phyloP scores from a whole-genome alignment of 805 yeast species.

The Nakazawaea wyomingensis region DNA sequence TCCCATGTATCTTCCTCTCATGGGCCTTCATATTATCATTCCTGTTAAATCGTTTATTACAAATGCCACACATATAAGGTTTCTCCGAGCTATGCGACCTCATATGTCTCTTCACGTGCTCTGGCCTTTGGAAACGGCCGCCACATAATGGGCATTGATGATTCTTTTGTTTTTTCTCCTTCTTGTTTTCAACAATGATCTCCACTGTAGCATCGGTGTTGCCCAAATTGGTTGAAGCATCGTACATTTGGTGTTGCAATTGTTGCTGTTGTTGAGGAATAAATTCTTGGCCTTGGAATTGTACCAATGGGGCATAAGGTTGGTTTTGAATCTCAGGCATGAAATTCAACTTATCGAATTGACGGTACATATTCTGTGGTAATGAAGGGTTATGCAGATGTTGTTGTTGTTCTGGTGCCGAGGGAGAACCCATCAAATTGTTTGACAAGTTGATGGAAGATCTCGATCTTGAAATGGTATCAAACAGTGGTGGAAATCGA shows the following conservation, averaged over 20 bases:
- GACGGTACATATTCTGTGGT: slow-evolving; percentile 8
- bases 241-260: background rate
- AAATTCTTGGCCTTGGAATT: background rate
- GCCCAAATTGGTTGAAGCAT: too few species aligned
- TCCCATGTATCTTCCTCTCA: slow-evolving; percentile 51
- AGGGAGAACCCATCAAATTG: slow-evolving; percentile 19
- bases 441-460: slow-evolving; percentile 52
- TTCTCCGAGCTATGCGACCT: slow-evolving; percentile 53
- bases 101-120: slow-evolving; percentile 64
- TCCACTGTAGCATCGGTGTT: slow-evolving; percentile 7
- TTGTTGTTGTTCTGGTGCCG: background rate
- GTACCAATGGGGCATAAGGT: slow-evolving; percentile 10
- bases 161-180: slow-evolving; percentile 43
- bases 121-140: slow-evolving; percentile 61
- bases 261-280: slow-evolving; percentile 15
- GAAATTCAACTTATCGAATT: slow-evolving; percentile 8
- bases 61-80: slow-evolving; percentile 48
- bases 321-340: slow-evolving; percentile 12
- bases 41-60: slow-evolving; percentile 53
- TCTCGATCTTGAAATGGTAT: slow-evolving; percentile 32
- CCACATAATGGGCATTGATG: slow-evolving; percentile 65
- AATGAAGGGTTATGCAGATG: slow-evolving; percentile 6
- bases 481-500: background rate
- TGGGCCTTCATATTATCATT: slow-evolving; percentile 59
- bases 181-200: slow-evolving; percentile 16